phyloP scores from a whole-genome alignment of 176 grass and related monocot genomes.

The Thalia dealbata region DNA sequence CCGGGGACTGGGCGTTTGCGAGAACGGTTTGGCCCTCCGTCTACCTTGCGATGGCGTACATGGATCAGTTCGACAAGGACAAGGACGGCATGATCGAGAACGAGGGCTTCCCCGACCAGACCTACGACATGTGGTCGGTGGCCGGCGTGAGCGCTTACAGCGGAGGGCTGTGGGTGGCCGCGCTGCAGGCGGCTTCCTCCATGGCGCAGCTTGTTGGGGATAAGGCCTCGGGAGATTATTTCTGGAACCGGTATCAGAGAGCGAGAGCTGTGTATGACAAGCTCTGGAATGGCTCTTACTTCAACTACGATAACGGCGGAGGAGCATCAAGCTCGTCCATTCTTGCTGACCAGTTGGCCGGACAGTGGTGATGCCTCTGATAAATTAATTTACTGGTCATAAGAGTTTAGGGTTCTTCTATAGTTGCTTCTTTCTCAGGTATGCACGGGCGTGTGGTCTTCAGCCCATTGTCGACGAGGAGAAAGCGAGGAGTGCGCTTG shows the following conservation, averaged over 20 bases:
- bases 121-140: constrained; percentile 91
- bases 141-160: constrained; percentile 79
- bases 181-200: constrained; percentile 71
- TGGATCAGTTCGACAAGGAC: constrained; percentile 99
- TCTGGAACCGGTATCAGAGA: constrained; percentile 77
- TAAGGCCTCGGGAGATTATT: constrained; percentile 67
- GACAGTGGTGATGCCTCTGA: constrained; percentile 57
- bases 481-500: constrained; percentile 59
- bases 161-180: constrained; percentile 87
- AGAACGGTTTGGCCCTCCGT: constrained; percentile 91
- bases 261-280: constrained; percentile 69
- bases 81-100: constrained; percentile 99
- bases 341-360: constrained; percentile 90
- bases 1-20: constrained; percentile 72
- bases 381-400: no score
- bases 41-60: constrained; percentile 96
- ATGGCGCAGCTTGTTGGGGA: constrained; percentile 74
- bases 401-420: no score
- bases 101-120: constrained; percentile 78
- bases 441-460: constrained; percentile 72
- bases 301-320: constrained; percentile 71
- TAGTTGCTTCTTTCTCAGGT: constrained; percentile 52
- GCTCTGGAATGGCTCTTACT: constrained; percentile 96
- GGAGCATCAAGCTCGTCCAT: constrained; percentile 59
- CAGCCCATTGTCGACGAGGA: constrained; percentile 60